A percentile compares a stretch with the other conserved stretches of the same genome.
These are phyloP conservation scores for Phytopythium aichiense DNA, from an alignment of 352 stramenopile species.

Conservation along the genomic window DNA sequence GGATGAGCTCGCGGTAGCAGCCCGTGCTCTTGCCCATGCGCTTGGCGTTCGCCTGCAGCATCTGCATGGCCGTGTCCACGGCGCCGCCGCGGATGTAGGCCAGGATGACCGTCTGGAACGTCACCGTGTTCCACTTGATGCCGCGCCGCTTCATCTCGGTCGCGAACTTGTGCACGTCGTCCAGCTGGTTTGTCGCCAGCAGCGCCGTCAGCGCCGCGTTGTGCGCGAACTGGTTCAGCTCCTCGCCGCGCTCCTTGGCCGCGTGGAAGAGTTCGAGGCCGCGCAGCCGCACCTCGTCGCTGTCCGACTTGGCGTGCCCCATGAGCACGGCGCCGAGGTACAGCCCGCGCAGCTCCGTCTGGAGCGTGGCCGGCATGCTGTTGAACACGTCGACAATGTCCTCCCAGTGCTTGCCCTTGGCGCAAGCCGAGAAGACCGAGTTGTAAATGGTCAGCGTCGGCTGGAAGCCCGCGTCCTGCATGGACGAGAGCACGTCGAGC, in stretches of 20 bases:
- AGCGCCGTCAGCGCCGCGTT: constrained; percentile 61
- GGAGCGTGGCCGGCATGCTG: constrained; percentile 38
- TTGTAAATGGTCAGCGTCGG: constrained; percentile 75
- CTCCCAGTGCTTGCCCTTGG: constrained; percentile 70
- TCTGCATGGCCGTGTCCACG: constrained; percentile 55
- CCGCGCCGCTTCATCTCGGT: constrained; percentile 55
- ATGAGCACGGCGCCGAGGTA: constrained; percentile 76
- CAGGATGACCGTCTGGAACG: constrained; percentile 60
- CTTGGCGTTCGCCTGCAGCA: constrained; percentile 68
- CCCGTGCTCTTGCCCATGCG: constrained; percentile 64
- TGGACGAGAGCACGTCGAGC: constrained; percentile 48
- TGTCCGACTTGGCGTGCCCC: constrained; percentile 57
- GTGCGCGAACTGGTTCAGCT: constrained; percentile 67
- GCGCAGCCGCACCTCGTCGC: constrained; percentile 22
- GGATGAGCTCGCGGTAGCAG: constrained; percentile 72
- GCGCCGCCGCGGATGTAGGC: constrained; percentile 56
- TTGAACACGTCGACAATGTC: constrained; percentile 63
- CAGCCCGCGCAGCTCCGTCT: constrained; percentile 31
- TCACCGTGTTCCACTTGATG: constrained; percentile 65
- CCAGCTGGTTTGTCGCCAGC: constrained; percentile 51
- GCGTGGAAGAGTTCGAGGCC: constrained; percentile 59
- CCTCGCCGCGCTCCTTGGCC: constrained; percentile 23
- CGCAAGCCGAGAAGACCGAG: constrained; percentile 73
- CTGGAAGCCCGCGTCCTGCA: constrained; percentile 46
- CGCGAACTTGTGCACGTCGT: constrained; percentile 48